Evolutionary conservation across 345 rosid genomes (phyloP).

Genomic region (Gossypioides kirkii): DNA sequence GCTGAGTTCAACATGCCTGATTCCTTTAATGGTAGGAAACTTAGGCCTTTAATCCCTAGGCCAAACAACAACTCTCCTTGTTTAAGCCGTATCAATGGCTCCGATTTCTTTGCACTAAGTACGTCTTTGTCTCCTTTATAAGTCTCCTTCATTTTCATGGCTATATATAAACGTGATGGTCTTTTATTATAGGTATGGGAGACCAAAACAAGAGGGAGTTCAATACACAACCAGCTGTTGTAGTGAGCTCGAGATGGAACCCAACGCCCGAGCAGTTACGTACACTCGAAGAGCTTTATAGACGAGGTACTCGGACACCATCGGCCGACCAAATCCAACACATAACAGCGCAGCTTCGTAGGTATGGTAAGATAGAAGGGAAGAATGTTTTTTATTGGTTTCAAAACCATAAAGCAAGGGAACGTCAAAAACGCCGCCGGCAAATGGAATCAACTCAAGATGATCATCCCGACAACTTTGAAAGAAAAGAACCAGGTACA

Average conservation of each 20-base stretch:
- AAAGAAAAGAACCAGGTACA: constrained; percentile 53
- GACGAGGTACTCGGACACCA: constrained; percentile 84
- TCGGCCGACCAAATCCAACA: constrained; percentile 88
- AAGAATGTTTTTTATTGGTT: constrained; percentile 98
- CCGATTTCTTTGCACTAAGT: constrained; percentile 50
- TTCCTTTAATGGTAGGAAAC: constrained; percentile 56
- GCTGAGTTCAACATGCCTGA: constrained; percentile 58
- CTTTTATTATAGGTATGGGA: constrained; percentile 23
- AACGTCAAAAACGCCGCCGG: constrained; percentile 77
- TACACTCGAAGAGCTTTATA: constrained; percentile 76
- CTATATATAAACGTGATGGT: background rate
- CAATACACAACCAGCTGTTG: constrained; percentile 46
- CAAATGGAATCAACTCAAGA: constrained; percentile 57
- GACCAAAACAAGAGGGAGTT: constrained; percentile 71
- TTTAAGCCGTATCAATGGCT: constrained; percentile 31
- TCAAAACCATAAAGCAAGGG: constrained; percentile 95
- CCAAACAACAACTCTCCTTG: constrained; percentile 37
- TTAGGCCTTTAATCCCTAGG: constrained; percentile 79
- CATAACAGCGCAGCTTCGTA: constrained; percentile 74
- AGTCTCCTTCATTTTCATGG: constrained; percentile 10
- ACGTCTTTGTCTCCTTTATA: constrained; percentile 43
- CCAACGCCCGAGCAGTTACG: constrained; percentile 90
- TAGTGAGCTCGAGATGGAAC: constrained; percentile 90
- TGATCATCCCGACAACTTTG: constrained; percentile 32
- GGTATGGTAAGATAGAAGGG: constrained; percentile 93